phyloP scores from a whole-genome alignment of 306 rosid species.

The Sicyos edulis region DNA sequence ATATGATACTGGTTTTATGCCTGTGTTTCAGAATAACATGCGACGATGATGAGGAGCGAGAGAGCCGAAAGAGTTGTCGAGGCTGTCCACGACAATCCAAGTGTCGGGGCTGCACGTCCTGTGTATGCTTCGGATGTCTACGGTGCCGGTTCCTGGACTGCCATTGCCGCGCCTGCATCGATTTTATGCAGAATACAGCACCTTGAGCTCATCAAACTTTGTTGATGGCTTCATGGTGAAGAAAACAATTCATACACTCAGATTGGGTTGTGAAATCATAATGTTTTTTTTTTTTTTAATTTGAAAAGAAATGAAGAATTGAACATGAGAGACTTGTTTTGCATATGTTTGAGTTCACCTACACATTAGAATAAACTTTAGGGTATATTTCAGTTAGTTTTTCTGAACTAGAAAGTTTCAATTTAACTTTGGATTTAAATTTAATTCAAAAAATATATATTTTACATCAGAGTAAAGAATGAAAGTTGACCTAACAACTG shows the following conservation, averaged over 20 bases:
- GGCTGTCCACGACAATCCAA: conserved; percentile 30
- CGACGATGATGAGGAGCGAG: conserved; percentile 31
- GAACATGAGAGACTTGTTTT: neutral
- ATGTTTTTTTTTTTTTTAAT: too few relatives aligned
- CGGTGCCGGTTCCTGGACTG: conserved; percentile 50
- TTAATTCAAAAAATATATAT: too few relatives aligned
- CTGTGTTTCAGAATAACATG: conserved; percentile 35
- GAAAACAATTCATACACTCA: too few relatives aligned
- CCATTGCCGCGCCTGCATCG: conserved; percentile 36
- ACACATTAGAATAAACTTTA: too few relatives aligned
- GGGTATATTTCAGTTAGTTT: too few relatives aligned
- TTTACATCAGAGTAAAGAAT: too few relatives aligned
- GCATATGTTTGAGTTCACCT: too few relatives aligned
- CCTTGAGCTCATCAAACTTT: conserved; percentile 1
- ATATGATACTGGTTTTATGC: neutral
- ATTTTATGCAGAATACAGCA: conserved; percentile 35
- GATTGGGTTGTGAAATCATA: too few relatives aligned
- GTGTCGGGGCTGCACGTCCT: conserved; percentile 38
- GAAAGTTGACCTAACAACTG: too few relatives aligned
- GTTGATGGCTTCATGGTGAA: neutral
- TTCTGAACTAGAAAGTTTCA: too few relatives aligned
- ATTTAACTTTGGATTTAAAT: too few relatives aligned
- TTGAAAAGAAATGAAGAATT: neutral
- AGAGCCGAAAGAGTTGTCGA: conserved; percentile 22
- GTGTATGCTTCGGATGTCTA: conserved; percentile 44